Evolutionary conservation across 257 asterid species (phyloP).

Genomic region (Ilex asprella): DNA sequence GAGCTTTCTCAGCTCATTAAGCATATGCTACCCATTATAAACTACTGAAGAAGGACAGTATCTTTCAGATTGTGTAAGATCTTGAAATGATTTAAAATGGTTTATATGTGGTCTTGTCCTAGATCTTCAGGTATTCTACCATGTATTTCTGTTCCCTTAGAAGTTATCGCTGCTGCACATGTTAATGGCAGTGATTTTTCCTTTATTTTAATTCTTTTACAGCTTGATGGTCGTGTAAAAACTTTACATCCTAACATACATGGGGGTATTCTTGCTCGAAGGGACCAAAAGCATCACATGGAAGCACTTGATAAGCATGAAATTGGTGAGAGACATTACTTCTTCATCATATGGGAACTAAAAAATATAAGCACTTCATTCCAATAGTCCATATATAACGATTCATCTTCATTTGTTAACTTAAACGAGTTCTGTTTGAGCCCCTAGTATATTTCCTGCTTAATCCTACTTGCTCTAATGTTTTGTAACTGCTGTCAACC

Average conservation of each 20-base stretch:
- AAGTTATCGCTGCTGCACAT: not conserved
- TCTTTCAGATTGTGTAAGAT: no score
- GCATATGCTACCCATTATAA: no score
- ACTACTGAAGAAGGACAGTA: no score
- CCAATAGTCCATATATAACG: no score
- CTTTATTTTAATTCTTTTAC: slow-evolving; percentile 1
- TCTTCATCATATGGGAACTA: not conserved
- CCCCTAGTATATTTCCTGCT: not conserved
- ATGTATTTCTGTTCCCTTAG: not conserved
- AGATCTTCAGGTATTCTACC: no score
- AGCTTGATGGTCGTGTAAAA: slow-evolving; percentile 99
- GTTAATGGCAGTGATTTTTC: not conserved
- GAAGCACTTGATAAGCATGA: slow-evolving; percentile 73
- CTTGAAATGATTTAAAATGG: no score
- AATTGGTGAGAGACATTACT: slow-evolving; percentile 46
- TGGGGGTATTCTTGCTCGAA: slow-evolving; percentile 97
- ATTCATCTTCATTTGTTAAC: no score
- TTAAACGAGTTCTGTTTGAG: not conserved
- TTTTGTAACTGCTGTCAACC: not conserved
- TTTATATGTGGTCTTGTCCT: no score
- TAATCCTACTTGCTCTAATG: not conserved
- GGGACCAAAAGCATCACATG: slow-evolving; percentile 93
- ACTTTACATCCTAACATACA: slow-evolving; percentile 88
- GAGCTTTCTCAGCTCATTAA: no score
- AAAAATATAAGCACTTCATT: no score